Base-by-base conservation (phyloP, 108 stramenopile genomes). In the Conticribra guillardii region DNA sequence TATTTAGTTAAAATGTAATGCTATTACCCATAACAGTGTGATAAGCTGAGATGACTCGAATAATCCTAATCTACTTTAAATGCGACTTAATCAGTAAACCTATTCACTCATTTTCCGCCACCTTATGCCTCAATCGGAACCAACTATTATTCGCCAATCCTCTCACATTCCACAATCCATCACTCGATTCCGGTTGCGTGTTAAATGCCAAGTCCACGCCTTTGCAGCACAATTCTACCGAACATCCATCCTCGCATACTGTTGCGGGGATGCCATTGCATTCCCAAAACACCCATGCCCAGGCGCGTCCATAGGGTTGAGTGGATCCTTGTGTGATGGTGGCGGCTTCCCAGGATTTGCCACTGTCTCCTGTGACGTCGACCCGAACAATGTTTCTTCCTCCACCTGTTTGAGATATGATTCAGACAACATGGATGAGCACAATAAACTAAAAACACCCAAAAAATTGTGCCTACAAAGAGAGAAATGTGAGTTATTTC, bases 241-340 rank as follows among this genome's bases (percentile, higher is more conserved):
- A 73, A 37, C 58, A 30, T 47, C 76, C 82, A 76, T 90, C 89
- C 47, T 86, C 79, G 17, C 73, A 59, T 16, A 94, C 89, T 18
- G 64, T 64, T 2, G 89, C 90, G 15, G 86, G 89, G 46, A 91
- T 80, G 11, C 67, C 70, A 16, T 83, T 80, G 45, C 87, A 86
- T 71, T 89, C 87, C 93, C 93, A 91, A 82, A 94, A 91, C 19
- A 82, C 84, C 93, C 93, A 94, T 4, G 93, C 93, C 93, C 93
- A 94, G 5, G 90, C 88, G 26, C 85, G 71, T 30, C 89, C 87
- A 41, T 69, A 80, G 18, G 79, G 83, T 70, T 94, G 93, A 7
- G 84, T 56, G 29, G 46, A 73, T 9, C 93, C 93, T 48, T 94
- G 82, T 21, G 67, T 73, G n/a, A 94, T 63, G 8, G 67, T 70